Base-by-base conservation (phyloP, 352 stramenopile genomes). In the Pythium periplocum region DNA sequence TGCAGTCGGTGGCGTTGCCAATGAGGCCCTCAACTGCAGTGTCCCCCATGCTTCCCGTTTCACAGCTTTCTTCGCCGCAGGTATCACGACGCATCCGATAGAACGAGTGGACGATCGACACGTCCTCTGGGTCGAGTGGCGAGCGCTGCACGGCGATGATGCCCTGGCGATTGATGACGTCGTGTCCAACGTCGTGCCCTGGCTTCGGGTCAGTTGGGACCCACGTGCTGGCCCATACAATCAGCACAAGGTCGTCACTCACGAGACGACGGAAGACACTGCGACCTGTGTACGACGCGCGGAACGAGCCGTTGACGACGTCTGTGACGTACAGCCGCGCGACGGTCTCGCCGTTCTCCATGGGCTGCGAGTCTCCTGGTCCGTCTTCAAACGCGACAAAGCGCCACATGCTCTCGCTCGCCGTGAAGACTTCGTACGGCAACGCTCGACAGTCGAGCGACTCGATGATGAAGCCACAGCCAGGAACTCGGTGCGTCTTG, bases 211-310 rank as follows among this genome's bases (percentile, higher is more conserved):
- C 30, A 6, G 36, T 36, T 6, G 54, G 47, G 9, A 41, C 39
- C 54, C 54, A 61, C 6, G 48, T 43, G 11, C 54, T 61, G 10
- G 46, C 17, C 54, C 54, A 61, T 11, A 44, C 4, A 10, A 61
- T 42, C 6, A 55, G 33, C 4, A 61, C 32, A 1, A 26, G 34
- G 7, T 41, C 40, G 30, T 51, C 54, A 4, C 3, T 30, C 1
- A 36, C 0, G 3, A 50, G 17, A 12, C 47, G 54, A 10, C 54
- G 54, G 46, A 51, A 61, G 3, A 61, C 5, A 5, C 41, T 38
- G 9, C 40, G 33, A 1, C 54, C 54, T 26, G 31, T 45, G 41
- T 61, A 61, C 0, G 35, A 31, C 4, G 34, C n/a, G 6, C 32
- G 42, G 4, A 51, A 49, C 30, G 26, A 39, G 41, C 47, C 40